phyloP scores from a whole-genome alignment of 345 rosid genomes.

The Rhodomyrtus tomentosa region DNA sequence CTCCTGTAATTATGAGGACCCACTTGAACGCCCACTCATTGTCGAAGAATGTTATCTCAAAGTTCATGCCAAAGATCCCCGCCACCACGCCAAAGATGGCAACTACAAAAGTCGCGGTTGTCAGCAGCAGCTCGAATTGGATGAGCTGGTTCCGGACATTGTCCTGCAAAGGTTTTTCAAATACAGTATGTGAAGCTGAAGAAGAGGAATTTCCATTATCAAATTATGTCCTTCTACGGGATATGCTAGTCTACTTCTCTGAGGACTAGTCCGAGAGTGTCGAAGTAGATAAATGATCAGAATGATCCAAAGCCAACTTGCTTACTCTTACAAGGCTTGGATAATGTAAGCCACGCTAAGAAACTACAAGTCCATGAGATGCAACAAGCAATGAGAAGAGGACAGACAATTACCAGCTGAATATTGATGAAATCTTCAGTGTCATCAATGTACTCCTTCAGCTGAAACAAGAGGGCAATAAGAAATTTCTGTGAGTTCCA shows the following conservation, averaged over 20 bases:
- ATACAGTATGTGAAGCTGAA: neutral
- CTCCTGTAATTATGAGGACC: constrained; percentile 76
- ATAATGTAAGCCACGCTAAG: neutral
- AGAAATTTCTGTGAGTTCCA: neutral
- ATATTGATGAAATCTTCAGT: constrained; percentile 98
- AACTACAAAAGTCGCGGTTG: constrained; percentile 88
- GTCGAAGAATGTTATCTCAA: constrained; percentile 54
- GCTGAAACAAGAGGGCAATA: constrained; percentile 30
- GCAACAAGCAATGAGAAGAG: neutral
- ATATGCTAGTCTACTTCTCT: neutral
- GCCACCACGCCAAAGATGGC: constrained; percentile 98
- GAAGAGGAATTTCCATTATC: neutral
- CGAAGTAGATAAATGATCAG: neutral
- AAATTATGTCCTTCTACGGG: neutral
- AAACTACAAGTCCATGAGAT: neutral
- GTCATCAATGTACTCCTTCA: constrained; percentile 95
- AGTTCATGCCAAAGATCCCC: constrained; percentile 95
- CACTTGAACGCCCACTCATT: constrained; percentile 66
- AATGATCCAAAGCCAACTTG: neutral
- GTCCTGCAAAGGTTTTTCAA: constrained; percentile 36
- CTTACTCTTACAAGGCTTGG: neutral
- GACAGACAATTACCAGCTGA: constrained; percentile 52
- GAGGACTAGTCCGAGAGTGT: neutral
- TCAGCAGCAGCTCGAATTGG: constrained; percentile 87
- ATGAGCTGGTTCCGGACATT: constrained; percentile 95